phyloP scores from a whole-genome alignment of 208 protist genomes.

The Crithidia mellificae region DNA sequence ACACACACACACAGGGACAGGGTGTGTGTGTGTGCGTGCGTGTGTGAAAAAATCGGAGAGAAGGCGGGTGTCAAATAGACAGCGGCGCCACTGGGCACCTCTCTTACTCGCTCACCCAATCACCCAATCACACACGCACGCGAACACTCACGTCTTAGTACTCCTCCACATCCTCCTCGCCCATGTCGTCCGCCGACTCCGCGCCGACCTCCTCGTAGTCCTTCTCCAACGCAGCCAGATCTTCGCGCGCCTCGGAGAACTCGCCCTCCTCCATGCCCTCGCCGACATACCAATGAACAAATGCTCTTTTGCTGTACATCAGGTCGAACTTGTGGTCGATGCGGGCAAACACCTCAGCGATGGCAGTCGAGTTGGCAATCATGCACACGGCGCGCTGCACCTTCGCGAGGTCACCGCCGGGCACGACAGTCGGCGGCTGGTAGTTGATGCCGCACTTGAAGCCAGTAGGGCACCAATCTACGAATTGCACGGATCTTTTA shows the following conservation, averaged over 20 bases:
- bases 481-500: constrained; percentile 95
- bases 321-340: constrained; percentile 96
- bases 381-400: constrained; percentile 95
- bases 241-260: constrained; percentile 96
- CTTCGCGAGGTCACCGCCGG: constrained; percentile 94
- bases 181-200: constrained; percentile 88
- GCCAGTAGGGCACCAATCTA: constrained; percentile 97
- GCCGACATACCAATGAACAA: constrained; percentile 93
- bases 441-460: constrained; percentile 99
- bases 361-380: constrained; percentile 93
- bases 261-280: constrained; percentile 98
- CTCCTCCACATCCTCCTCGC: constrained; percentile 95
- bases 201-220: constrained; percentile 92
- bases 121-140: too few relatives aligned
- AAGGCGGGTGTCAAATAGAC: not conserved
- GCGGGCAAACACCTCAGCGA: constrained; percentile 93
- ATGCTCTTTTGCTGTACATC: constrained; percentile 71
- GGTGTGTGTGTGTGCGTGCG: too few relatives aligned
- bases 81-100: not conserved
- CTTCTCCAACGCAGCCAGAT: constrained; percentile 96
- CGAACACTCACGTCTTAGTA: constrained; percentile 92
- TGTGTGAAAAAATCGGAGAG: constrained; percentile 1
- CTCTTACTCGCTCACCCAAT: not conserved
- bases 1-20: not conserved
- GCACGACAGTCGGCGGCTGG: constrained; percentile 96